phyloP scores from a whole-genome alignment of 2,329 filamentous ascomycete species.

The Fusarium equiseti region DNA sequence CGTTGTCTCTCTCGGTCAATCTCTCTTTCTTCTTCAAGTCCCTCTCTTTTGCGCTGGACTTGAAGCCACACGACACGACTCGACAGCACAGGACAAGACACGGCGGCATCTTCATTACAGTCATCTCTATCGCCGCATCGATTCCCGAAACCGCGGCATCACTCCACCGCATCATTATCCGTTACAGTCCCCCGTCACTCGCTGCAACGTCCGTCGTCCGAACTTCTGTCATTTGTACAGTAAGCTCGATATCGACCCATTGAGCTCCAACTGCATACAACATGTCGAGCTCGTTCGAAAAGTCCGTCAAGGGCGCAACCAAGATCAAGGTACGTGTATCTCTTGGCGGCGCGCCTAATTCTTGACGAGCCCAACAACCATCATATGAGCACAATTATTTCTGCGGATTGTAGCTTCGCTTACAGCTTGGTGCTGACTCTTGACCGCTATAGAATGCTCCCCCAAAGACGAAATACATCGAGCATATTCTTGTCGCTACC shows the following conservation, averaged over 20 bases:
- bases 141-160: slow-evolving; percentile 19
- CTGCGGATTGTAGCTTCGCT: not conserved
- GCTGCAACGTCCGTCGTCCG: slow-evolving; percentile 34
- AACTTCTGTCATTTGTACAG: slow-evolving; percentile 19
- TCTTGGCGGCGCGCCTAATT: slow-evolving; percentile 3
- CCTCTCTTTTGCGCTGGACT: slow-evolving; percentile 44
- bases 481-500: slow-evolving; percentile 95
- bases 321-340: slow-evolving; percentile 83
- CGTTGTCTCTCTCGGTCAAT: slow-evolving; percentile 38
- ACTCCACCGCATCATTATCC: slow-evolving; percentile 27
- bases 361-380: not conserved
- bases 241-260: slow-evolving; percentile 22
- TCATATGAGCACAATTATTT: slow-evolving; percentile 7
- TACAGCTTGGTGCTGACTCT: slow-evolving; percentile 5
- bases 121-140: slow-evolving; percentile 21
- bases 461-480: slow-evolving; percentile 99
- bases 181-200: slow-evolving; percentile 37
- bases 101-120: slow-evolving; percentile 27
- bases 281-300: slow-evolving; percentile 95
- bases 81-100: slow-evolving; percentile 25
- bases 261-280: slow-evolving; percentile 38
- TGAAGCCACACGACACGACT: slow-evolving; percentile 26
- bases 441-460: slow-evolving; percentile 78
- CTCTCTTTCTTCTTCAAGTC: slow-evolving; percentile 40
- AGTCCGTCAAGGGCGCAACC: slow-evolving; percentile 98